Evolutionary conservation across 2,329 filamentous ascomycete species (phyloP).

Genomic region (Ophiostoma perfectum): DNA sequence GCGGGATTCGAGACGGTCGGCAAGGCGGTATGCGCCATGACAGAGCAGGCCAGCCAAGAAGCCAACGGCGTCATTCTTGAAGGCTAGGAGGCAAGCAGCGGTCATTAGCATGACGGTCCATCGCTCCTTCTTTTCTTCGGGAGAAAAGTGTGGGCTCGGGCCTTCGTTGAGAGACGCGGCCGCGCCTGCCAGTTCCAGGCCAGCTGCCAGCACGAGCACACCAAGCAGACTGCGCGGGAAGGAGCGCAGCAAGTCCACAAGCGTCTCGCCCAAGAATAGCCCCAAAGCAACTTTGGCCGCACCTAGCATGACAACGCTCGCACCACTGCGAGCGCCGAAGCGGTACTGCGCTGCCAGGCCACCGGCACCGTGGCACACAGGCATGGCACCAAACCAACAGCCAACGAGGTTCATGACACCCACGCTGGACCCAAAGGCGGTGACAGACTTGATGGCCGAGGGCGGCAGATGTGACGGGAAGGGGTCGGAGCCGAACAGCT

Average conservation of each 20-base stretch:
- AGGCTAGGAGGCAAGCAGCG: constrained; percentile 72
- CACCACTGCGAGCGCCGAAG: constrained; percentile 84
- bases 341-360: constrained; percentile 86
- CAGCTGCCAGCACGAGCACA: constrained; percentile 84
- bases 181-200: constrained; percentile 79
- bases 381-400: constrained; percentile 94
- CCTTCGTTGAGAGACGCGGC: constrained; percentile 74
- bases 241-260: constrained; percentile 62
- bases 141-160: constrained; percentile 35
- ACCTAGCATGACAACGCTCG: constrained; percentile 76
- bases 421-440: constrained; percentile 74
- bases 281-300: constrained; percentile 70
- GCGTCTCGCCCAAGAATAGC: constrained; percentile 64
- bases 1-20: constrained; percentile 33
- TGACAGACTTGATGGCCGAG: constrained; percentile 59
- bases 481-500: constrained; percentile 58
- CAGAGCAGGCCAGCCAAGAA: constrained; percentile 78
- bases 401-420: constrained; percentile 76
- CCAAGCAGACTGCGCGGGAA: constrained; percentile 77
- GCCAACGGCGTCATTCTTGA: constrained; percentile 84
- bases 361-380: constrained; percentile 87
- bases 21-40: constrained; percentile 59
- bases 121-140: constrained; percentile 65
- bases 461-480: constrained; percentile 20
- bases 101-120: constrained; percentile 92